Evolutionary conservation across 257 asterid species (phyloP), one percentile per base, ranked within the genome.

Genomic region (Nicotiana sylvestris): DNA sequence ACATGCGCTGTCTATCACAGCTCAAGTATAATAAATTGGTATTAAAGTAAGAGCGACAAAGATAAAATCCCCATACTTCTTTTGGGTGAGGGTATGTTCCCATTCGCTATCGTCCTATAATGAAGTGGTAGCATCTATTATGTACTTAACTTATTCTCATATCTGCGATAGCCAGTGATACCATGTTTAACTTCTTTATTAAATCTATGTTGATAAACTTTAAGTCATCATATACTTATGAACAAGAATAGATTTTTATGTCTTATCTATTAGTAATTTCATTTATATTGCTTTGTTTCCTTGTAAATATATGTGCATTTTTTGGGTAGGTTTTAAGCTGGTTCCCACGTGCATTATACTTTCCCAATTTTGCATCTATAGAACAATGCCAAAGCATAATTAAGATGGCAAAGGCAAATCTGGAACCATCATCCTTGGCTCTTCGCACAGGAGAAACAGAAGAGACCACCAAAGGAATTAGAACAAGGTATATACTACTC

Each of bases 281-380:
- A 32, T 51, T 66, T 32, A 25, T 16, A 53, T 11, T 78, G 49
- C 21, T 15, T 18, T 43, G 33, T 49, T 72, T 46, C 25, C 79
- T 13, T 72, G 79, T 72, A 72, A 72, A 49, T 27, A 46, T 46
- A 25, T 72, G 13, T 49, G 27, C 60, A 72, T 86, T 86, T 51
- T 21, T 46, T 56, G 32, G 76, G 83, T 85, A 96, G 98, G 88
- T 92, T 65, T 89, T 96, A 87, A 96, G 99, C 93, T 91, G 97
- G 99, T 87, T 70, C 64, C 99, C 99, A 9, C 91, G 98, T 66
- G 92, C 98, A 56, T 66, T 93, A 17, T 92, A 92, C 92, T 96
- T 93, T 84, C 99, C 98, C 25, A 90, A 94, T 86, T 96, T 96
- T 77, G 98, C 98, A 56, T 92, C 97, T 78, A 92, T 77, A 56